These are phyloP conservation scores for Mercurialis annua DNA, from an alignment of 345 rosid genomes.

Conservation along the genomic window DNA sequence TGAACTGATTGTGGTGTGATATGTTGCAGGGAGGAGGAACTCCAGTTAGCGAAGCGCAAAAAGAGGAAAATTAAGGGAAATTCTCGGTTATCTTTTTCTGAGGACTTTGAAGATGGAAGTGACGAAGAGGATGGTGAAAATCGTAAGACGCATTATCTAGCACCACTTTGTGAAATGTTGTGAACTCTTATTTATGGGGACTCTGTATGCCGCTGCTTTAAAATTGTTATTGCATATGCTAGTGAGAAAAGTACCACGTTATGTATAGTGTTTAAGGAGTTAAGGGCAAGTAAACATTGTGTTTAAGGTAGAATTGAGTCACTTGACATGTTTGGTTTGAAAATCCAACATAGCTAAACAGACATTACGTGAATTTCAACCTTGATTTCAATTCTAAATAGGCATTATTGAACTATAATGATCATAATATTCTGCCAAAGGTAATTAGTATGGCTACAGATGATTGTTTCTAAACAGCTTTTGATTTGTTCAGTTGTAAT, in stretches of 20 bases:
- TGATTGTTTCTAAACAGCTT: background rate
- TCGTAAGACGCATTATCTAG: slow-evolving; percentile 37
- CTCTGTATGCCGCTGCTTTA: no score
- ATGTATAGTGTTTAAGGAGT: no score
- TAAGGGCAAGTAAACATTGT: no score
- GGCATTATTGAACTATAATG: no score
- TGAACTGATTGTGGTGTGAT: slow-evolving; percentile 11
- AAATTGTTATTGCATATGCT: no score
- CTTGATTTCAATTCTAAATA: no score
- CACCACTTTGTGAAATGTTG: background rate
- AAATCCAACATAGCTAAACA: no score
- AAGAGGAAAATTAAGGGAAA: slow-evolving; percentile 77
- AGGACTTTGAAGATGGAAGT: slow-evolving; percentile 74
- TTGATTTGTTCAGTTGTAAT: background rate
- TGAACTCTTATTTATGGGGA: no score
- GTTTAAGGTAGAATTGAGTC: no score
- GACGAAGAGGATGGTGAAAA: slow-evolving; percentile 63
- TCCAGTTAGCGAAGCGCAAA: slow-evolving; percentile 81
- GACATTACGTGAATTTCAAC: no score
- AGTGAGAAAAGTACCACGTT: no score
- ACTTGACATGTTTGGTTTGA: no score
- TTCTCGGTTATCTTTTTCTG: slow-evolving; percentile 78
- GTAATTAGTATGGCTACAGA: background rate
- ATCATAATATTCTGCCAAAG: background rate
- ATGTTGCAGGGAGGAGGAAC: slow-evolving; percentile 75